Evolutionary conservation across 2,329 filamentous ascomycete species (phyloP).

Genomic region (Fusarium goolgardi): DNA sequence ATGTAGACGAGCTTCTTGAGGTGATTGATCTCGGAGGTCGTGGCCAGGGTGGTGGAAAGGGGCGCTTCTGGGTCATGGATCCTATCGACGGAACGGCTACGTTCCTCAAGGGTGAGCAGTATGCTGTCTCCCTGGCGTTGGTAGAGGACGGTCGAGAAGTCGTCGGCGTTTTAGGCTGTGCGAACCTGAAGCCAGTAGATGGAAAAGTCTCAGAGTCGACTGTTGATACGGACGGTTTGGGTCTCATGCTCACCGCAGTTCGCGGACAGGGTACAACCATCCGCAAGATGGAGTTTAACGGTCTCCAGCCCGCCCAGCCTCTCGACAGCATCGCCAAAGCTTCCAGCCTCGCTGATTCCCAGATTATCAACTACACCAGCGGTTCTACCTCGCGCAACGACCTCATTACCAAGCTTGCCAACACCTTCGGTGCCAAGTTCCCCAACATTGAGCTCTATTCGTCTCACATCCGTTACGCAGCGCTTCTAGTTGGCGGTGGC

Average conservation of each 20-base stretch:
- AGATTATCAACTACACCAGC: conserved; percentile 52
- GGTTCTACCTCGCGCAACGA: conserved; percentile 50
- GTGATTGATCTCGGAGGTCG: conserved; percentile 68
- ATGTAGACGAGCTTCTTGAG: conserved; percentile 67
- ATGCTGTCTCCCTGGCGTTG: conserved; percentile 70
- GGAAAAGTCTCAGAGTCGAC: conserved; percentile 53
- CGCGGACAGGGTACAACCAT: conserved; percentile 49
- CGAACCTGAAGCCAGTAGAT: conserved; percentile 62
- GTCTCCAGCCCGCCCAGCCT: conserved; percentile 34
- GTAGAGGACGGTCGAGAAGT: conserved; percentile 67
- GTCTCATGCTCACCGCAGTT: conserved; percentile 52
- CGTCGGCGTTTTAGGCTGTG: conserved; percentile 70
- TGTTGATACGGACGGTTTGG: conserved; percentile 51
- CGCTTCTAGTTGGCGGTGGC: conserved; percentile 53
- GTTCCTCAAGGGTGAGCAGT: conserved; percentile 71
- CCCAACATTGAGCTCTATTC: conserved; percentile 56
- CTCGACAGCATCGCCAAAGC: conserved; percentile 42
- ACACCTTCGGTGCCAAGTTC: conserved; percentile 48
- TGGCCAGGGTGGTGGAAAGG: conserved; percentile 51
- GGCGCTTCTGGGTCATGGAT: conserved; percentile 71
- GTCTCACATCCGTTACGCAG: conserved; percentile 55
- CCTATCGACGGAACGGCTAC: conserved; percentile 73
- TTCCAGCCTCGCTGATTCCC: conserved; percentile 38
- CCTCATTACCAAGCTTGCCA: conserved; percentile 49
- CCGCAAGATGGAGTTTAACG: conserved; percentile 42